Evolutionary conservation across 1,284 basidiomycete genomes (phyloP).

Genomic region (Chiua sp.): DNA sequence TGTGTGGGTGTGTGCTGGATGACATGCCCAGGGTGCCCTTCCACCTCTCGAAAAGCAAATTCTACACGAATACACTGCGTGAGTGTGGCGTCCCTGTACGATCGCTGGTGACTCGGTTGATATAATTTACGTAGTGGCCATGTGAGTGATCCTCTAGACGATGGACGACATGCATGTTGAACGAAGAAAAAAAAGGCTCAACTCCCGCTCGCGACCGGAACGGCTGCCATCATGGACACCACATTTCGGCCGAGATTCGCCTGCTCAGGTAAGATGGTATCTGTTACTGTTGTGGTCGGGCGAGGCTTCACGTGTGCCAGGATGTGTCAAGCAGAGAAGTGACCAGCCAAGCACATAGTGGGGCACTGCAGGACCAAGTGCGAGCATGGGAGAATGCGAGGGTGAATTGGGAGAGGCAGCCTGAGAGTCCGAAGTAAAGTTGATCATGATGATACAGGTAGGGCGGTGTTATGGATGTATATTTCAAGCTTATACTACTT

Average conservation of each 20-base stretch:
- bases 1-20: neutral
- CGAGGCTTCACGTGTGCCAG: neutral
- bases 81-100: neutral
- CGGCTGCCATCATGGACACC: neutral
- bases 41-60: neutral
- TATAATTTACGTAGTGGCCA: constrained; percentile 4
- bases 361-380: neutral
- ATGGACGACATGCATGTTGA: neutral
- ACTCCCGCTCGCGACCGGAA: neutral
- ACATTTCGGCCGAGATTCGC: neutral
- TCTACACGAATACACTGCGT: constrained; percentile 14
- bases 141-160: constrained; percentile 3
- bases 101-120: neutral
- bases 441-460: too few relatives aligned
- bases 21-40: neutral
- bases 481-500: too few relatives aligned
- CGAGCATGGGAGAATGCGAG: neutral
- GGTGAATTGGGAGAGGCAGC: too few relatives aligned
- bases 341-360: neutral
- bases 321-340: neutral
- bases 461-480: too few relatives aligned
- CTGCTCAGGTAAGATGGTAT: neutral
- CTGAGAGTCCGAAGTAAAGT: too few relatives aligned
- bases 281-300: neutral
- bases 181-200: constrained; percentile 5